Base-by-base conservation (phyloP, 768 basidiomycete species). In the Solioccasus polychromus region DNA sequence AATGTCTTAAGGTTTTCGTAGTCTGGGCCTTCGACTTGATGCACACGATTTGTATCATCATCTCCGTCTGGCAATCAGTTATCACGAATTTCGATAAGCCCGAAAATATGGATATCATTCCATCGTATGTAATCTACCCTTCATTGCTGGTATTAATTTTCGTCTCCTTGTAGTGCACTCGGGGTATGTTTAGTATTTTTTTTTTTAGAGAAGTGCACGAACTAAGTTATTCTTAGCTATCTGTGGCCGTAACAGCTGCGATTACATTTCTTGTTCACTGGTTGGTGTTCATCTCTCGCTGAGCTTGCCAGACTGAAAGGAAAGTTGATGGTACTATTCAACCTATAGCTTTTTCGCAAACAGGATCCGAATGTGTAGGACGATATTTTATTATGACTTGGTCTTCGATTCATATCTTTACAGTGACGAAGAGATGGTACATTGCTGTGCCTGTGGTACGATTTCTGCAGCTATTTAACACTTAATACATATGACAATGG, bases 251-350 rank as follows among this genome's bases (percentile, higher is more conserved):
- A 7, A 66, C 64, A 4, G 64, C 64, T 3, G 14, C 28, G 8
- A 48, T 66, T n/a, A 66, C 64, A 0, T 66, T 66, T 45, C 51
- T 68, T 42, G 64, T 66, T 23, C 64, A 66, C n/a, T 67, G 64
- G 64, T 63, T 1, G 3, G 63, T 42, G 32, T 4, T n/a, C n/a
- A n/a, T 35, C 30, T 22, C 14, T 3, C 18, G 14, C 18, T 1
- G 9, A 14, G 17, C 20, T 23, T 2, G 29, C 9, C 8, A n/a
- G 4, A 35, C 17, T 4, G 3, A 4, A 4, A 0, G 8, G n/a
- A n/a, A n/a, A n/a, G n/a, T n/a, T n/a, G n/a, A 26, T 19, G 8
- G 15, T 47, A 22, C 48, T 0, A 19, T 7, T 3, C 22, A 14
- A 22, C 22, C 10, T 20, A 0, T 32, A 65, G 64, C 23, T 66